Conservation (phyloP, 495 filamentous ascomycete genomes). For the Poronia punctata region DNA sequence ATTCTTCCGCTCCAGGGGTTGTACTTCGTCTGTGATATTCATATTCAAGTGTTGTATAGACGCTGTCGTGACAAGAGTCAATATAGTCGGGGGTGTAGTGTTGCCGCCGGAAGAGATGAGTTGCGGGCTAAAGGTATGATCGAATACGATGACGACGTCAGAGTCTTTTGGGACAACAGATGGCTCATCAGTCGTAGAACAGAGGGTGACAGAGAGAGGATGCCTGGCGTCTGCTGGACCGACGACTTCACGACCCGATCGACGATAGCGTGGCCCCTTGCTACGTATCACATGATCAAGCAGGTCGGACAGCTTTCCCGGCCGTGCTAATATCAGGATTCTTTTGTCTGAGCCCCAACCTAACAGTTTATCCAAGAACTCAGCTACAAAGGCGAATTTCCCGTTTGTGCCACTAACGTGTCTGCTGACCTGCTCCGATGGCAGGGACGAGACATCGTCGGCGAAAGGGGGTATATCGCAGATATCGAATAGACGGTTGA, state of each 20-base stretch:
- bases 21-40: slow-evolving; percentile 23
- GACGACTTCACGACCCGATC: slow-evolving; percentile 17
- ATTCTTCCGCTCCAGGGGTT: slow-evolving; percentile 32
- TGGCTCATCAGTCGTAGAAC: slow-evolving; percentile 13
- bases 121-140: slow-evolving; percentile 27
- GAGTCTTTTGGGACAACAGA: slow-evolving; percentile 15
- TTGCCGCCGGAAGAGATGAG: slow-evolving; percentile 9
- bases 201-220: slow-evolving; percentile 16
- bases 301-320: slow-evolving; percentile 31
- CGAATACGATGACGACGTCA: slow-evolving; percentile 36
- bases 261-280: slow-evolving; percentile 19
- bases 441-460: slow-evolving; percentile 24
- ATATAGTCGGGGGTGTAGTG: slow-evolving; percentile 17
- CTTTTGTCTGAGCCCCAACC: slow-evolving; percentile 23
- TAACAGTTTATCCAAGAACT: slow-evolving; percentile 27
- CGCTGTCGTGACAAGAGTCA: slow-evolving; percentile 30
- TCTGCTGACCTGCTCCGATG: slow-evolving; percentile 23
- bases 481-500: slow-evolving; percentile 30
- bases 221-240: slow-evolving; percentile 10
- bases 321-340: slow-evolving; percentile 34
- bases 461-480: slow-evolving; percentile 38
- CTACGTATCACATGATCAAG: slow-evolving; percentile 29
- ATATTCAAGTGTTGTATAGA: slow-evolving; percentile 42
- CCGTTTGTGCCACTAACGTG: slow-evolving; percentile 34
- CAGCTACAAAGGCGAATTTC: slow-evolving; percentile 41